phyloP scores from a whole-genome alignment of 2,329 filamentous ascomycete genomes.

The Cytospora mali region DNA sequence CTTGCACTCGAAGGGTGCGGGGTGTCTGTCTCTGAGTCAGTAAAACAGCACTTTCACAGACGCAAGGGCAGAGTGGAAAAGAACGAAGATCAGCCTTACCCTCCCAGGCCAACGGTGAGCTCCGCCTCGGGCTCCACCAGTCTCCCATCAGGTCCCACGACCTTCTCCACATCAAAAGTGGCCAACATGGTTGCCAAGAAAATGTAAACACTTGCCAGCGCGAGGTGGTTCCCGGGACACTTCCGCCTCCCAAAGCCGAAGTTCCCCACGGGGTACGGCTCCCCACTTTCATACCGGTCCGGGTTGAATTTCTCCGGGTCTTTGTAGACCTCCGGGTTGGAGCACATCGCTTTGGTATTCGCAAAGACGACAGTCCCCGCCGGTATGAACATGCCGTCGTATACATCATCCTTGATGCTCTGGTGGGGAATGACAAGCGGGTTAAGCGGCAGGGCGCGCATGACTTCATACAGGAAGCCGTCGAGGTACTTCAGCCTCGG shows the following conservation, averaged over 20 bases:
- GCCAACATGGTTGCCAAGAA: conserved; percentile 42
- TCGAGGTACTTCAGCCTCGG: conserved; percentile 47
- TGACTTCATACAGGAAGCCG: conserved; percentile 49
- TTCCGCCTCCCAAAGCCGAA: conserved; percentile 56
- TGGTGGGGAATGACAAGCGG: conserved; percentile 58
- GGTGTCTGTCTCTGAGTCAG: conserved; percentile 25
- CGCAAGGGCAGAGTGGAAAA: background rate
- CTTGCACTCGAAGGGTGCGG: conserved; percentile 30
- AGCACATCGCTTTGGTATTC: conserved; percentile 49
- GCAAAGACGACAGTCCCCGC: conserved; percentile 47
- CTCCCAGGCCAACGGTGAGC: conserved; percentile 31
- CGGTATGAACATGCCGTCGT: conserved; percentile 59
- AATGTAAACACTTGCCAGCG: conserved; percentile 38
- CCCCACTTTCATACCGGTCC: conserved; percentile 48
- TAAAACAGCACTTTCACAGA: background rate
- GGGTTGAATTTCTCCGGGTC: conserved; percentile 50
- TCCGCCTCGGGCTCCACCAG: conserved; percentile 29
- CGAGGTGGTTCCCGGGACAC: conserved; percentile 38
- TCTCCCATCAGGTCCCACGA: conserved; percentile 28
- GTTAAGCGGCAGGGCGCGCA: conserved; percentile 48
- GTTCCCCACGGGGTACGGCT: conserved; percentile 49
- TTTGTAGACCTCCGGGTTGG: conserved; percentile 44
- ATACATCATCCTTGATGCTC: conserved; percentile 57
- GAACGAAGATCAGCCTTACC: conserved; percentile 14
- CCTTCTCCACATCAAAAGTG: conserved; percentile 28